Base-by-base conservation (phyloP, 257 asterid species). In the Nicotiana tabacum region DNA sequence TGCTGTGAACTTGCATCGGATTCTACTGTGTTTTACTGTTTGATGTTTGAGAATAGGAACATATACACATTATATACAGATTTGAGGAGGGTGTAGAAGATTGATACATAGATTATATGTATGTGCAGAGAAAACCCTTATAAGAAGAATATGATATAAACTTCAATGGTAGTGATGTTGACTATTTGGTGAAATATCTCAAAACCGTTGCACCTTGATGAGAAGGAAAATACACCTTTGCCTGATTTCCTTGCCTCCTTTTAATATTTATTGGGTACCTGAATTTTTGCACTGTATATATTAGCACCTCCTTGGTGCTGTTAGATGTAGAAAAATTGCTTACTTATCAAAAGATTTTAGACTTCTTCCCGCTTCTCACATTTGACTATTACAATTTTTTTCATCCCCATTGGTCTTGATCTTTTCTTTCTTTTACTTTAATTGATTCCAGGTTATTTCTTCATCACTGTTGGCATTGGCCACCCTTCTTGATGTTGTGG, bases 381-480 rank as follows among this genome's bases (percentile, higher is more conserved):
- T 72, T 24, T 46, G 61, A 46, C 51, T 72, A 58, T 46, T 72
- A n/a, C 67, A 32, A 57, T 68, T 9, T 33, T 32, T 77, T 29
- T 60, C 46, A 21, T 69, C 51, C 60, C 30, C 12, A 24, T 57
- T 74, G 18, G 48, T 88, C 84, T 78, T 77, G 7, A 67, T 78
- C 35, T 70, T 66, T 55, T 81, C 43, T 62, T 66, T 32, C 78
- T 35, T 46, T 72, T 48, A 57, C 70, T 76, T 69, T 85, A 29
- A 62, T 85, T 77, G 80, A 62, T 84, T 85, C 78, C 94, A 96
- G 99, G 99, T 93, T 83, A 81, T 90, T 77, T 92, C 96, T 61
- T 92, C 99, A 80, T 94, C 99, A 81, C 87, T 96, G 85, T 90
- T 96, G 85, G 97, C 99, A 39, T 82, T 94, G 85, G 94, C 98